These are phyloP conservation scores for Stachybotrys echinatus DNA, from an alignment of 2,329 filamentous ascomycete species.

Conservation along the genomic window DNA sequence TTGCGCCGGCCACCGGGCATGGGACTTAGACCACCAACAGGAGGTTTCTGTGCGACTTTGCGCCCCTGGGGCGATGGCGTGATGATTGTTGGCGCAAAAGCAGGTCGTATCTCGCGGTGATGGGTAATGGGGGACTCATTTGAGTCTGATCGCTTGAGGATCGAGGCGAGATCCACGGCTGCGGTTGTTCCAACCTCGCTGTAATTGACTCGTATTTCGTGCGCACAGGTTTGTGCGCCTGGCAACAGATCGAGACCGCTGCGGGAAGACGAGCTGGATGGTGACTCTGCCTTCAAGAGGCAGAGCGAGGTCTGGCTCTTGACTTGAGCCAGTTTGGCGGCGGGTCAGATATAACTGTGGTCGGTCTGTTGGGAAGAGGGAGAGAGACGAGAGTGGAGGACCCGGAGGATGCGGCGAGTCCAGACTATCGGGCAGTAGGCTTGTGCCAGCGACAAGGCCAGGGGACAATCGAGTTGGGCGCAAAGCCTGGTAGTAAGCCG, in stretches of 20 bases:
- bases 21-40: slow-evolving; percentile 24
- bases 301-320: slow-evolving; percentile 34
- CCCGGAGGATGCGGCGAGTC: background rate
- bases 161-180: slow-evolving; percentile 92
- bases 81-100: slow-evolving; percentile 15
- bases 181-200: slow-evolving; percentile 37
- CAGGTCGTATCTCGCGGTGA: slow-evolving; percentile 21
- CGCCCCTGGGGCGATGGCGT: slow-evolving; percentile 13
- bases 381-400: slow-evolving; percentile 6
- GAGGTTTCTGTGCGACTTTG: slow-evolving; percentile 16
- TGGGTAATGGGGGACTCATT: slow-evolving; percentile 58
- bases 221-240: slow-evolving; percentile 20
- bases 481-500: background rate
- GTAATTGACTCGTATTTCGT: slow-evolving; percentile 18
- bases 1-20: slow-evolving; percentile 24
- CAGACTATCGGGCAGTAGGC: background rate
- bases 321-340: slow-evolving; percentile 36
- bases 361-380: slow-evolving; percentile 2
- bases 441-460: background rate
- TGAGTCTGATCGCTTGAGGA: slow-evolving; percentile 73
- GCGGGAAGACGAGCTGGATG: slow-evolving; percentile 21
- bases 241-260: slow-evolving; percentile 20
- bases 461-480: background rate
- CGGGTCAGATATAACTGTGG: slow-evolving; percentile 11
- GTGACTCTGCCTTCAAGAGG: slow-evolving; percentile 34